Evolutionary conservation across 306 rosid genomes (phyloP), one percentile per base, ranked within the genome.

Genomic region (Gastrolobium bilobum): DNA sequence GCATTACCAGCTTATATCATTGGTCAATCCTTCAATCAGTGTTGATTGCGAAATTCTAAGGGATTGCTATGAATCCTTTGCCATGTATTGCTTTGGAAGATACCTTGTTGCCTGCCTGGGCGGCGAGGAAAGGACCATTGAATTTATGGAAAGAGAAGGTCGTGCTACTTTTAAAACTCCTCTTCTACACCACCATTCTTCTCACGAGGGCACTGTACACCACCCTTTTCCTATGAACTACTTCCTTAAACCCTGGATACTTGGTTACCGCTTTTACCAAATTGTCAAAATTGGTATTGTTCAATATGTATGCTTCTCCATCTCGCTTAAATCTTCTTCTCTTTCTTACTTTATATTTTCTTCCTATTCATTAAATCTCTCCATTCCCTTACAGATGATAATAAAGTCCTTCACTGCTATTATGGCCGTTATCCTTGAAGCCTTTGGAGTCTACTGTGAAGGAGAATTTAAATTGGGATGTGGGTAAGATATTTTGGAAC

Each of bases 61-160:
- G 70, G 99, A 93, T 85, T 93, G 97, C 87, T 96, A 96, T 50
- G 99, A 96, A 77, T 93, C 99, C 78, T 96, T 96, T 84, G 99
- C 99, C 79, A 96, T 96, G 99, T 96, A 96, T 92, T 96, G 99
- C 92, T 96, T 96, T 83, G 98, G 98, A 86, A 90, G 98, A 87
- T 96, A 96, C 86, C 94, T 96, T 59, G 87, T 96, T 81, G 99
- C 99, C 34, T 96, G 99, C 84, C 84, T 79, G 74, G 99, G 99
- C 34, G 99, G 99, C 63, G 98, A 96, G 84, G 98, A 93, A 77
- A 84, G 98, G 82, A 89, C 99, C 52, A 84, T 96, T 70, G 88
- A 86, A 62, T 96, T 96, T 82, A 90, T 96, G 96, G 94, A 96
- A 85, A 93, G 98, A 82, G 86, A 90, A 87, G 94, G 91, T 26